Conservation (phyloP, 164 flowering plant species). For the Stephania japonica region DNA sequence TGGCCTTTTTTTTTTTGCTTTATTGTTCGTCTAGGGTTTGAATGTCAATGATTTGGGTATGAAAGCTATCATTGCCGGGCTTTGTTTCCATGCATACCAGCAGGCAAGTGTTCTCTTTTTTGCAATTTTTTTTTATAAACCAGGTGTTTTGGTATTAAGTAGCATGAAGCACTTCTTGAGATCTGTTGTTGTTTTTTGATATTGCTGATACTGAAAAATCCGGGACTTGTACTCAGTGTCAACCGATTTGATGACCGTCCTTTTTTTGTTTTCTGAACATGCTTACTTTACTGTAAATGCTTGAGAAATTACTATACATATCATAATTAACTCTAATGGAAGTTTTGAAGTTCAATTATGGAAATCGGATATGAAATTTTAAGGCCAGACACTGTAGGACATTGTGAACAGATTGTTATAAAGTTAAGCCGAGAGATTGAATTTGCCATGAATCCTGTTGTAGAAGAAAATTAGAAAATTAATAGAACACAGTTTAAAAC, state of each 20-base stretch:
- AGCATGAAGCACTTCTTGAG: too few relatives aligned
- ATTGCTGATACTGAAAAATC: background rate
- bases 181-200: background rate
- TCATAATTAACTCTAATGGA: too few relatives aligned
- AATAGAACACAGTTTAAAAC: too few relatives aligned
- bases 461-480: too few relatives aligned
- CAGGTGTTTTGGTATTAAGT: too few relatives aligned
- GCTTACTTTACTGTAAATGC: background rate
- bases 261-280: background rate
- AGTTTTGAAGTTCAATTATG: too few relatives aligned
- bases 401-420: too few relatives aligned
- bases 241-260: background rate
- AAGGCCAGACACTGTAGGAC: too few relatives aligned
- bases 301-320: background rate
- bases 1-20: conserved; percentile 3
- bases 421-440: too few relatives aligned
- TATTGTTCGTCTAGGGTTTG: conserved; percentile 47
- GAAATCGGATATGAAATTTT: too few relatives aligned
- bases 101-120: conserved; percentile 41
- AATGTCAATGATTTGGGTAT: conserved; percentile 47
- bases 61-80: conserved; percentile 68
- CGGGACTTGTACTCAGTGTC: background rate
- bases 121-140: background rate
- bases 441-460: too few relatives aligned
- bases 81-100: conserved; percentile 95